Conservation (phyloP, 2,329 filamentous ascomycete genomes). For the Ophiostoma sp. region DNA sequence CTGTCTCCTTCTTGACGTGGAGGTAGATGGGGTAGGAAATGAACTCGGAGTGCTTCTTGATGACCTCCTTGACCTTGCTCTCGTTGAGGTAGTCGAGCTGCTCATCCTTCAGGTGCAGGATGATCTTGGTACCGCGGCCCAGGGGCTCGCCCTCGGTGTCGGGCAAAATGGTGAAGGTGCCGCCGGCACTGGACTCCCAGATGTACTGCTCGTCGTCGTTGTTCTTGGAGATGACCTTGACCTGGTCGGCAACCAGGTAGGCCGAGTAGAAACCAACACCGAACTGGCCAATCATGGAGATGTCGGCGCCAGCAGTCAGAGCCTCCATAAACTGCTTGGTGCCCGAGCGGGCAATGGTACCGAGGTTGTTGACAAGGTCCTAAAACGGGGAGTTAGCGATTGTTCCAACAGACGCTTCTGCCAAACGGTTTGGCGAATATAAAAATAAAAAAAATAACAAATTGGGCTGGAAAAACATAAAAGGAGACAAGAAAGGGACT, state of each 20-base stretch:
- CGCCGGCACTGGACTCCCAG: slow-evolving; percentile 97
- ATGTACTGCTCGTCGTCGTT: slow-evolving; percentile 99
- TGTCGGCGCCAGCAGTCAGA: slow-evolving; percentile 94
- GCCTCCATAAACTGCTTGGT: slow-evolving; percentile 99
- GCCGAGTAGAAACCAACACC: slow-evolving; percentile 99
- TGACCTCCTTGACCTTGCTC: slow-evolving; percentile 99
- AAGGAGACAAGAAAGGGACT: slow-evolving; percentile 45
- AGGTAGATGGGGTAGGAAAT: slow-evolving; percentile 99
- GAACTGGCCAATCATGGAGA: slow-evolving; percentile 99
- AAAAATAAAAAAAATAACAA: neutral
- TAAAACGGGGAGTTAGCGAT: slow-evolving; percentile 37
- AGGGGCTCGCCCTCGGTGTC: slow-evolving; percentile 90
- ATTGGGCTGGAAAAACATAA: too few relatives aligned
- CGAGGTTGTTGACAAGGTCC: slow-evolving; percentile 99
- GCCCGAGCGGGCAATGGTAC: slow-evolving; percentile 97
- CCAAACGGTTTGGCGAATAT: neutral
- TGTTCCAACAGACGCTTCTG: neutral
- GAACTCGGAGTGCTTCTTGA: slow-evolving; percentile 99
- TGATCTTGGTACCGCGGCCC: slow-evolving; percentile 94
- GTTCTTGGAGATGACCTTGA: slow-evolving; percentile 96
- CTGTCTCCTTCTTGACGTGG: slow-evolving; percentile 97
- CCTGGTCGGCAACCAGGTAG: slow-evolving; percentile 97
- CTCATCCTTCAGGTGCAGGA: slow-evolving; percentile 99
- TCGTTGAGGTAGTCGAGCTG: slow-evolving; percentile 98
- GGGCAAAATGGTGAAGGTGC: slow-evolving; percentile 89